These are phyloP conservation scores for Anthostomella pinea DNA, from an alignment of 2,329 filamentous ascomycete genomes.

Conservation along the genomic window DNA sequence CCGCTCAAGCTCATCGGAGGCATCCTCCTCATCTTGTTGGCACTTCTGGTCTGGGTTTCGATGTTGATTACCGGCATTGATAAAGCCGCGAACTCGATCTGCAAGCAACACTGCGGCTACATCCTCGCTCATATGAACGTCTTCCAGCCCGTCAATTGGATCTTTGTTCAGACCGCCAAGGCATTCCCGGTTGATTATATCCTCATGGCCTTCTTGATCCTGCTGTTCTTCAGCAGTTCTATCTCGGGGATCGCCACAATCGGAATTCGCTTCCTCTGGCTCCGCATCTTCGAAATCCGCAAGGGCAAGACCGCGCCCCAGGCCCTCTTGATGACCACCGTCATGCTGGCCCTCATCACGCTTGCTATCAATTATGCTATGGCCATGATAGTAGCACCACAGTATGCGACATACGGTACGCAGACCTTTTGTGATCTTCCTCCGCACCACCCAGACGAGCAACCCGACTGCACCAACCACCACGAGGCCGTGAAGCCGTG, in stretches of 20 bases:
- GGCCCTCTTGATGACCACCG: constrained; percentile 84
- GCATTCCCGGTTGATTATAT: constrained; percentile 92
- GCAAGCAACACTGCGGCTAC: constrained; percentile 88
- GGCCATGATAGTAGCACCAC: constrained; percentile 90
- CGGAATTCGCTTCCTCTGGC: constrained; percentile 95
- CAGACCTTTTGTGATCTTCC: constrained; percentile 88
- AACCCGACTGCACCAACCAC: constrained; percentile 72
- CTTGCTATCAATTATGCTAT: constrained; percentile 91
- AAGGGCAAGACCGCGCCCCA: constrained; percentile 88
- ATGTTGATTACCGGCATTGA: constrained; percentile 96
- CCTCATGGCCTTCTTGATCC: constrained; percentile 77
- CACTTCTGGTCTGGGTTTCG: constrained; percentile 77
- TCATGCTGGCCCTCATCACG: constrained; percentile 84
- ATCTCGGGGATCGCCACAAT: constrained; percentile 82
- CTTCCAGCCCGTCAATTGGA: constrained; percentile 92
- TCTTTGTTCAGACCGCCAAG: constrained; percentile 76
- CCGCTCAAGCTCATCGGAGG: constrained; percentile 88
- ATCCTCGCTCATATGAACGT: constrained; percentile 83
- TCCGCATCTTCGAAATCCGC: constrained; percentile 87
- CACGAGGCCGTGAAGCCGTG: constrained; percentile 75
- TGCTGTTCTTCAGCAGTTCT: constrained; percentile 86
- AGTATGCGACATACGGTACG: constrained; percentile 90
- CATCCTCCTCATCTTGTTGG: constrained; percentile 69
- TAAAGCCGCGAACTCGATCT: constrained; percentile 93
- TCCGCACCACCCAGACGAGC: constrained; percentile 57